phyloP scores from a whole-genome alignment of 2,329 filamentous ascomycete genomes.

The Calonectria naviculata region DNA sequence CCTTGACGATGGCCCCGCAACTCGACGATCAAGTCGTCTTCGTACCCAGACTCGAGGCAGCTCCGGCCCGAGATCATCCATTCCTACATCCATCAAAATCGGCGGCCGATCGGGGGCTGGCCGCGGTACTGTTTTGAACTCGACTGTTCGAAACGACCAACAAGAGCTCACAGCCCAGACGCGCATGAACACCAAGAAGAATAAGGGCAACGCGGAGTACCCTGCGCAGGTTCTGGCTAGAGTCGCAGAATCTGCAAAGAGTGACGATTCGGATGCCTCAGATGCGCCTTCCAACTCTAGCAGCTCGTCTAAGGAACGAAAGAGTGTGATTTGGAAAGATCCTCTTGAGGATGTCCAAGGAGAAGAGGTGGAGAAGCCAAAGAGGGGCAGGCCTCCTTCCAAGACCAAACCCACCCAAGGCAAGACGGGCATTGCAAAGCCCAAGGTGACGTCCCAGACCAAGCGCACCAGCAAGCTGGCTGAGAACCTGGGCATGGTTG shows the following conservation, averaged over 20 bases:
- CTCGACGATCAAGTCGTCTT: conserved; percentile 49
- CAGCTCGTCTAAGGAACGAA: conserved; percentile 33
- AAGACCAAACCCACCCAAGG: conserved; percentile 38
- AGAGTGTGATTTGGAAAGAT: conserved; percentile 48
- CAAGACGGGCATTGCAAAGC: conserved; percentile 45
- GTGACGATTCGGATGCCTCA: conserved; percentile 33
- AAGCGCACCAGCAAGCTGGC: conserved; percentile 43
- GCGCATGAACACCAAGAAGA: conserved; percentile 47
- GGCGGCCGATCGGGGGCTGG: conserved; percentile 37
- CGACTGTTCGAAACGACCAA: conserved; percentile 43
- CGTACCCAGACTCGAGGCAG: conserved; percentile 27
- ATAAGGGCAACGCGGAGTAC: conserved; percentile 49
- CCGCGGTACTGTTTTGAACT: conserved; percentile 34
- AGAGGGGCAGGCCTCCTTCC: conserved; percentile 33
- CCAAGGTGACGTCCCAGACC: conserved; percentile 36
- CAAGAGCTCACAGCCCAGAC: conserved; percentile 48
- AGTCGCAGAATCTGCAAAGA: conserved; percentile 35
- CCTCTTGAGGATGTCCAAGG: conserved; percentile 45
- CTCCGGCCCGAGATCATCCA: conserved; percentile 43
- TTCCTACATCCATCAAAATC: conserved; percentile 49
- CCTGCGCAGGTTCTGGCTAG: conserved; percentile 48
- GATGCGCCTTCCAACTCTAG: conserved; percentile 17
- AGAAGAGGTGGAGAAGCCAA: conserved; percentile 37
- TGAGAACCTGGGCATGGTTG: conserved; percentile 46
- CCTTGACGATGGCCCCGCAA: conserved; percentile 22